Percentiles rank a stretch among this genome's conserved stretches.
phyloP scores from a whole-genome alignment of 805 yeast species.

The Yamadazyma paraphyllophila region DNA sequence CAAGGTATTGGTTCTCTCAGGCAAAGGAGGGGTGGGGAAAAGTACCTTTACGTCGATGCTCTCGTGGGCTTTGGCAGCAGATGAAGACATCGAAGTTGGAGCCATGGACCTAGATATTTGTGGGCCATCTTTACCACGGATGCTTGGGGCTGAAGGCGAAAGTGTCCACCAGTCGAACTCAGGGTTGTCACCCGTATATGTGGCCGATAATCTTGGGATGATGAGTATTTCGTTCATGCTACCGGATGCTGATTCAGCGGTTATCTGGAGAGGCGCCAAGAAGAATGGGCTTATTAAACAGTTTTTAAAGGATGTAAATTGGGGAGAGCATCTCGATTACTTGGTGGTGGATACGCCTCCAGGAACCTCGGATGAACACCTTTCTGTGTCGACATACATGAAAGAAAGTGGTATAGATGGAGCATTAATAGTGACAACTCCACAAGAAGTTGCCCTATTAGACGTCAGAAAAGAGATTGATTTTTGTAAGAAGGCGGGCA shows the following conservation, averaged over 20 bases:
- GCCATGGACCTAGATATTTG: constrained; percentile 97
- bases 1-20: constrained; percentile 74
- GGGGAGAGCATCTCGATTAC: constrained; percentile 84
- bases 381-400: constrained; percentile 82
- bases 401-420: constrained; percentile 93
- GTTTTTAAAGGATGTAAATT: constrained; percentile 89
- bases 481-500: constrained; percentile 88
- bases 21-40: constrained; percentile 96
- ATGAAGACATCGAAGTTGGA: constrained; percentile 79
- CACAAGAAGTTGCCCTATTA: constrained; percentile 93
- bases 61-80: constrained; percentile 93
- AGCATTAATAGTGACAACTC: constrained; percentile 91
- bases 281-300: constrained; percentile 91
- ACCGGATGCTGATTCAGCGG: constrained; percentile 89
- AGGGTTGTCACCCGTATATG: constrained; percentile 97
- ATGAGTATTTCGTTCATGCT: constrained; percentile 95
- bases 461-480: constrained; percentile 96
- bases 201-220: constrained; percentile 89
- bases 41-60: constrained; percentile 94
- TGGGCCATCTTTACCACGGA: constrained; percentile 94
- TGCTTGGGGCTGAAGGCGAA: constrained; percentile 90
- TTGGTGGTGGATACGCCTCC: constrained; percentile 96
- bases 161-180: constrained; percentile 82
- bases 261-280: constrained; percentile 97
- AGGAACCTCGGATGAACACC: constrained; percentile 96